A percentile compares a stretch with the other conserved stretches of the same genome.
Evolutionary conservation across 805 yeast genomes (phyloP).

Genomic region (Wickerhamia fluorescens): DNA sequence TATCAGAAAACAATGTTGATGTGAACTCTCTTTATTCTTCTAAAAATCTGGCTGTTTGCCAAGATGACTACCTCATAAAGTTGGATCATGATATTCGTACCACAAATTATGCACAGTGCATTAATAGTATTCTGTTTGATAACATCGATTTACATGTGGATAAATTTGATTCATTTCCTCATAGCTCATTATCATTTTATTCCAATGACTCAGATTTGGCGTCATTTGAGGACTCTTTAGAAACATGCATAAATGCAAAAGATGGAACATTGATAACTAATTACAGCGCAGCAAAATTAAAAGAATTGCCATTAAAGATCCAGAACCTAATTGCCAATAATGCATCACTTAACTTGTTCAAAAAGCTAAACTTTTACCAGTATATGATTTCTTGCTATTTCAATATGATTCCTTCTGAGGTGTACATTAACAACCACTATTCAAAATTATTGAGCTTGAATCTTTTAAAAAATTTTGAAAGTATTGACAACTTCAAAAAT

Average conservation of each 20-base stretch:
- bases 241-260: constrained; percentile 21
- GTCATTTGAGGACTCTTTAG: constrained; percentile 23
- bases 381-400: constrained; percentile 36
- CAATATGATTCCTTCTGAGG: constrained; percentile 23
- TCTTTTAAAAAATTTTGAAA: constrained; percentile 32
- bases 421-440: constrained; percentile 30
- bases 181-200: constrained; percentile 21
- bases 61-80: constrained; percentile 24
- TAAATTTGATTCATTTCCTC: constrained; percentile 27
- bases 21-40: too few relatives aligned
- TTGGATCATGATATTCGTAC: constrained; percentile 29
- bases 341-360: constrained; percentile 25
- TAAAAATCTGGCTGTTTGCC: too few relatives aligned
- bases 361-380: constrained; percentile 25
- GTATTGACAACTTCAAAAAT: constrained; percentile 20
- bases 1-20: too few relatives aligned
- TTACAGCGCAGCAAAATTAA: constrained; percentile 15
- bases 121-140: constrained; percentile 7
- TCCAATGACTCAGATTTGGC: constrained; percentile 36
- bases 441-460: constrained; percentile 27
- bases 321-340: constrained; percentile 26
- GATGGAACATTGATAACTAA: constrained; percentile 13
- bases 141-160: background rate
- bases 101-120: constrained; percentile 14
- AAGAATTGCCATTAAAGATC: constrained; percentile 27